Evolutionary conservation across 129 eudicot species (phyloP), one percentile per base, ranked within the genome.

Genomic region (carrot (Daucus carota)): DNA sequence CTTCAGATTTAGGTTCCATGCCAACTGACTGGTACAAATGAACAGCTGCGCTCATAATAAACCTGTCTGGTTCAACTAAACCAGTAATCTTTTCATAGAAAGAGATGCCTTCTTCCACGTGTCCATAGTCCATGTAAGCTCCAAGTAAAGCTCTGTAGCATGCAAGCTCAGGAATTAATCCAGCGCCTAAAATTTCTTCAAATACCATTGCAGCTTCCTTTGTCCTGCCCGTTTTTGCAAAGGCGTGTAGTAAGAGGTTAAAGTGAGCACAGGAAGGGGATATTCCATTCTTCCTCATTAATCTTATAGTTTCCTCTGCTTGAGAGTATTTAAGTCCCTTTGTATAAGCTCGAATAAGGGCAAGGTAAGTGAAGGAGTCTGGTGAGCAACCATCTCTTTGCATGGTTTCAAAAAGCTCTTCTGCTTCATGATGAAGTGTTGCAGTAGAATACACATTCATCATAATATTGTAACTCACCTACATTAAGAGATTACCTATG

Each of bases 401-500:
- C 98, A 90, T 93, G 62, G 81, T 74, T 9, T 40, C 79, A 47
- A 90, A 78, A 67, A 93, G 88, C 36, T 79, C 80, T 62, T 77
- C 90, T 14, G 96, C 97, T 85, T 93, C 90, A 15, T 48, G 75
- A 80, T 84, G 80, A 65, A 87, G 89, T 69, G 97, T 90, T 12
- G 70, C 84, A 50, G 46, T 73, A 44, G 87, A 89, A 77, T 88
- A 90, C 59, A 78, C 81, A 57, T 90, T 90, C 72, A 93, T 85
- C 95, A 90, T 86, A 24, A 93, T 82, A 73, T 87, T 90, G 92
- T 87, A 93, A 86, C 98, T 90, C 76, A 88, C 88, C 97, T 93
- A 88, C 82, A 85, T 54, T 15, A 38, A 70, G 28, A 40, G 9
- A 70, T 41, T 70, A 41, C 48, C 12, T 29, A 14, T n/a, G 65